Conservation (phyloP, 768 basidiomycete genomes). For the Suillus americanus region DNA sequence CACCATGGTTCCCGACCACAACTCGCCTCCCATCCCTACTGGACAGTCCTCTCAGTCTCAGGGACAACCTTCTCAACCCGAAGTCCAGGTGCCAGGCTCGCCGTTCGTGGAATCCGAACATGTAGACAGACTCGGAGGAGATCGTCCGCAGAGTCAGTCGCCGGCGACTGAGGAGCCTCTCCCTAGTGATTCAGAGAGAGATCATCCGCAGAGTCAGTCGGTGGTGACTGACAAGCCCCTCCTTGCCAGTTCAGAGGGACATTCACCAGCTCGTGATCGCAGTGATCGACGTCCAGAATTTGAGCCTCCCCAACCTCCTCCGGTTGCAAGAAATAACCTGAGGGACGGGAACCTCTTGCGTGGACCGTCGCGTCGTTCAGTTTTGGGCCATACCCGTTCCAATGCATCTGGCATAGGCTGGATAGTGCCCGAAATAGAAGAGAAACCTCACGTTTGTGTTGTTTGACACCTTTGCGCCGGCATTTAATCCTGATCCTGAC, state of each 20-base stretch:
- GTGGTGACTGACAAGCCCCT: slow-evolving; percentile 9
- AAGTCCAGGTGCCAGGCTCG: not conserved
- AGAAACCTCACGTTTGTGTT: slow-evolving; percentile 19
- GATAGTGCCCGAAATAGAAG: slow-evolving; percentile 25
- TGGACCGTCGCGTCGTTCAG: slow-evolving; percentile 11
- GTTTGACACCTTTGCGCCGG: not conserved
- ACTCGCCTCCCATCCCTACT: not conserved
- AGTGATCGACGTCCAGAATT: slow-evolving; percentile 12
- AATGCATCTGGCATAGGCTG: slow-evolving; percentile 19
- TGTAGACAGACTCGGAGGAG: not conserved
- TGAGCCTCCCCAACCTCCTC: slow-evolving; percentile 5
- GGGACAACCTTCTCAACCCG: not conserved
- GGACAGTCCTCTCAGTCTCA: slow-evolving; percentile 3
- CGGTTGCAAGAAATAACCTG: slow-evolving; percentile 8
- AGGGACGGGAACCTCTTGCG: slow-evolving; percentile 16
- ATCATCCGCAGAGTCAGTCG: slow-evolving; percentile 6
- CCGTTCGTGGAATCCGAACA: slow-evolving; percentile 9
- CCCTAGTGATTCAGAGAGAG: slow-evolving; percentile 10
- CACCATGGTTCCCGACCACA: slow-evolving; percentile 18
- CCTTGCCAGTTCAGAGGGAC: slow-evolving; percentile 2
- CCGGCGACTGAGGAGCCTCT: slow-evolving; percentile 9
- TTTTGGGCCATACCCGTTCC: not conserved
- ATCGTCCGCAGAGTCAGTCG: slow-evolving; percentile 4
- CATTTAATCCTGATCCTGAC: not conserved
- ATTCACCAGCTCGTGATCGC: not conserved